Evolutionary conservation across 2,329 filamentous ascomycete species (phyloP), one percentile per base, ranked within the genome.

Genomic region (Aspergillus sp.): DNA sequence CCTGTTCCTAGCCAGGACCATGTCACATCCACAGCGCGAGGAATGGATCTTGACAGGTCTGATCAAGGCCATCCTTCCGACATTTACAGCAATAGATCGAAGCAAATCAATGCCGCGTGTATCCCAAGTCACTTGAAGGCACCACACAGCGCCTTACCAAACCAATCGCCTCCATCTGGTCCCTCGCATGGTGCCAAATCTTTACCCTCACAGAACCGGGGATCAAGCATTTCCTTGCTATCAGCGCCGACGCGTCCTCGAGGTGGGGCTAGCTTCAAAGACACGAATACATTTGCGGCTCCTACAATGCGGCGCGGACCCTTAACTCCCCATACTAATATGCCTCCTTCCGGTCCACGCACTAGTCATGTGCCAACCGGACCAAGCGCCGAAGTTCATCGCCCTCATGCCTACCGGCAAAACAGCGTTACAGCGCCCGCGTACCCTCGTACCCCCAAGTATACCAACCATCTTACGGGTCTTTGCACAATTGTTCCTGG

Each of bases 231-330:
- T 47, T 75, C 78, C 31, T 61, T 80, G n/a, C 65, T 80, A 12
- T 75, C 77, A 31, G 80, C 78, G 24, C 80, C 80, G n/a, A 80
- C 79, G 10, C 74, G 78, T 14, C 80, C 80, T 49, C 78, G 79
- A 39, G 78, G 79, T 50, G 74, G 70, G 45, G 59, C 71, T 32
- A 70, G 65, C 55, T 70, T 72, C 22, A 71, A 76, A 56, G 72
- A 75, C 14, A 16, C 6, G 18, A 70, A 68, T 47, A 63, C 71
- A 22, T 77, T 76, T 68, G 49, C 65, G 49, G 63, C 71, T 22
- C 60, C 68, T 32, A 67, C 74, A 11, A 65, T 68, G 53, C 76
- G 77, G 55, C 73, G 73, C 57, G 73, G 73, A 47, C 73, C 71
- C 46, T 55, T 66, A 26, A 56, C 68, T 39, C 54, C 68, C 53